These are phyloP conservation scores for Monosporascus sp. DNA, from an alignment of 2,329 filamentous ascomycete genomes.

Conservation along the genomic window DNA sequence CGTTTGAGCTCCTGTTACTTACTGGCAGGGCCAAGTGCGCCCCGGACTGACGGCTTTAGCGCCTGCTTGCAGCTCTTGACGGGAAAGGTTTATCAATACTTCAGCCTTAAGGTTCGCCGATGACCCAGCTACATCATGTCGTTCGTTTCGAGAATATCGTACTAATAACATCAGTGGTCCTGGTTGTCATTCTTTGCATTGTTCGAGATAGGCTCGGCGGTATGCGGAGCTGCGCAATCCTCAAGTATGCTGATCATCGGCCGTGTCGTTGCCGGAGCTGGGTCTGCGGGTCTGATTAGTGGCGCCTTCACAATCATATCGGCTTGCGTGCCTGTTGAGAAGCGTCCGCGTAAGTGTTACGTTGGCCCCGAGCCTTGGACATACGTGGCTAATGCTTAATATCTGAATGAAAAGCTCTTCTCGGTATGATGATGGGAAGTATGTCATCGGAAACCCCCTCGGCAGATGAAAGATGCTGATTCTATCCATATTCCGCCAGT, in stretches of 20 bases:
- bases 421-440: constrained; percentile 16
- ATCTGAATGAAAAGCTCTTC: constrained; percentile 1
- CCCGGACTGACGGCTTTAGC: neutral
- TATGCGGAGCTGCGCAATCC: constrained; percentile 3
- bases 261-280: constrained; percentile 4
- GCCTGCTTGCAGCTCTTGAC: constrained; percentile 1
- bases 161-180: constrained; percentile 2
- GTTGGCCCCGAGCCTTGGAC: too few relatives aligned
- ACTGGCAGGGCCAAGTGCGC: neutral
- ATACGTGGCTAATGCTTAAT: too few relatives aligned
- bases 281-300: constrained; percentile 5
- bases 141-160: neutral
- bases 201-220: constrained; percentile 1
- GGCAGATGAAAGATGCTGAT: neutral
- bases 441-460: constrained; percentile 20
- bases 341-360: constrained; percentile 14
- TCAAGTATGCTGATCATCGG: constrained; percentile 6
- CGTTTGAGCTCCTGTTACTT: neutral
- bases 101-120: neutral
- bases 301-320: constrained; percentile 6
- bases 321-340: constrained; percentile 22
- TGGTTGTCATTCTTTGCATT: constrained; percentile 8
- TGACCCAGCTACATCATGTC: too few relatives aligned
- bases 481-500: constrained; percentile 12
- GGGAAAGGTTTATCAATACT: constrained; percentile 1